These are phyloP conservation scores for Nakaseomyces delphensis DNA, from an alignment of 1,139 yeast species.

Conservation along the genomic window DNA sequence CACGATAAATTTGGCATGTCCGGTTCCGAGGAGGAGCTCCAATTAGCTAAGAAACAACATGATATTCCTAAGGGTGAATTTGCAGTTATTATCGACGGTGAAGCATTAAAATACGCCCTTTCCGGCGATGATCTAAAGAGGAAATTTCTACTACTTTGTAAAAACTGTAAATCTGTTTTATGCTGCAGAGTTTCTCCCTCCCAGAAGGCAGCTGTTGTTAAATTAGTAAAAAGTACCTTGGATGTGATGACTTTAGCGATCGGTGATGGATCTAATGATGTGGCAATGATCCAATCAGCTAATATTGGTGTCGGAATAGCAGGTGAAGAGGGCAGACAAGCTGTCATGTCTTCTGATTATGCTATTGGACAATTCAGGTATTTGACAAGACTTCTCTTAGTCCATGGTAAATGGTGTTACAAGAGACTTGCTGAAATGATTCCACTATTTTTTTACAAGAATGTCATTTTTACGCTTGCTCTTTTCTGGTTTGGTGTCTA, in stretches of 20 bases:
- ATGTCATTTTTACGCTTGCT: constrained; percentile 79
- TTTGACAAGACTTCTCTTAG: constrained; percentile 65
- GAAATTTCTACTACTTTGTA: constrained; percentile 77
- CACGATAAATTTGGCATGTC: constrained; percentile 51
- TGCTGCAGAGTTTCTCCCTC: constrained; percentile 98
- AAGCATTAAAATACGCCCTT: constrained; percentile 70
- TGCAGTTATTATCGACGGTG: constrained; percentile 91
- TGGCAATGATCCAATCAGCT: constrained; percentile 97
- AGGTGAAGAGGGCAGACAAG: constrained; percentile 97
- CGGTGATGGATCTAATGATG: constrained; percentile 98
- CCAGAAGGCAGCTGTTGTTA: constrained; percentile 91
- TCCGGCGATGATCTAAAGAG: constrained; percentile 47
- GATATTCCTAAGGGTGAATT: constrained; percentile 68
- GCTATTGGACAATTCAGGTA: constrained; percentile 93
- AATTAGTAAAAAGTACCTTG: constrained; percentile 70
- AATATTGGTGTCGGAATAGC: constrained; percentile 98
- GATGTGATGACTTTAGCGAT: constrained; percentile 87
- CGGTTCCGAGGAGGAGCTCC: constrained; percentile 47
- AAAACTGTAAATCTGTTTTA: constrained; percentile 85
- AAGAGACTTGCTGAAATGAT: constrained; percentile 89
- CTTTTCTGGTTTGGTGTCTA: constrained; percentile 89
- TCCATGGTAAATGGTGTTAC: constrained; percentile 96
- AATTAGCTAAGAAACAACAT: constrained; percentile 66
- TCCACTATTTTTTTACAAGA: constrained; percentile 87
- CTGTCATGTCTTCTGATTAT: constrained; percentile 95